Conservation (phyloP, 1,139 yeast genomes). For the Lodderomyces metapsilosis region DNA sequence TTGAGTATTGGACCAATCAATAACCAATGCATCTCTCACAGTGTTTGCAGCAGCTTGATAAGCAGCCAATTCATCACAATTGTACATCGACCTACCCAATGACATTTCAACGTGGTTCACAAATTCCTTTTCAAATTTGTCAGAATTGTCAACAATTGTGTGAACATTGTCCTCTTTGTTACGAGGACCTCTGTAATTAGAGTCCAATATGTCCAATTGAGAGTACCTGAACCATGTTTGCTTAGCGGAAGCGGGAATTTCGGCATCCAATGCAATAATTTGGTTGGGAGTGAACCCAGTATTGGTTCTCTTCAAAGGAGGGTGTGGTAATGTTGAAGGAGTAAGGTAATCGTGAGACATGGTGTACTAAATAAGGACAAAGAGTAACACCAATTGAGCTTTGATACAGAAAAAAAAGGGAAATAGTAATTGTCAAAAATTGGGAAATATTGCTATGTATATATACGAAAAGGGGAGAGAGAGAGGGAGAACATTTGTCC, state of each 20-base stretch:
- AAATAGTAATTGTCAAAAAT: no score
- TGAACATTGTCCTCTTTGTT: conserved; percentile 9
- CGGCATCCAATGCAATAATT: conserved; percentile 76
- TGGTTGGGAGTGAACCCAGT: conserved; percentile 93
- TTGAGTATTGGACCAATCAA: conserved; percentile 93
- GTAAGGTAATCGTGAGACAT: conserved; percentile 38
- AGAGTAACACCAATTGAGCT: neutral
- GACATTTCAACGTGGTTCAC: conserved; percentile 88
- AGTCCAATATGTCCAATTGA: conserved; percentile 33
- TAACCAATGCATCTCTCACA: conserved; percentile 73
- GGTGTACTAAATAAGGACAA: neutral
- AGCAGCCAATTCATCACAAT: conserved; percentile 90
- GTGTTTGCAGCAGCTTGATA: conserved; percentile 85
- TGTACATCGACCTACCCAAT: conserved; percentile 84
- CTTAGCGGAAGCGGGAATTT: conserved; percentile 77
- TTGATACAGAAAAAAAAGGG: neutral
- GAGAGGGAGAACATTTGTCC: no score
- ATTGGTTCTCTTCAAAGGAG: conserved; percentile 63
- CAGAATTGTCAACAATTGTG: conserved; percentile 32
- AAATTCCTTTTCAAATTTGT: conserved; percentile 64
- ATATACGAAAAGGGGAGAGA: no score
- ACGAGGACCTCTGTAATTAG: conserved; percentile 13
- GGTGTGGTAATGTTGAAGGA: conserved; percentile 43
- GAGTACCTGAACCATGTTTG: conserved; percentile 71
- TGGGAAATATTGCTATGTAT: no score